A percentile compares a stretch with the other conserved stretches of the same genome.
Conservation (phyloP, 2,329 filamentous ascomycete genomes). For the Botrytis sinoallii region DNA sequence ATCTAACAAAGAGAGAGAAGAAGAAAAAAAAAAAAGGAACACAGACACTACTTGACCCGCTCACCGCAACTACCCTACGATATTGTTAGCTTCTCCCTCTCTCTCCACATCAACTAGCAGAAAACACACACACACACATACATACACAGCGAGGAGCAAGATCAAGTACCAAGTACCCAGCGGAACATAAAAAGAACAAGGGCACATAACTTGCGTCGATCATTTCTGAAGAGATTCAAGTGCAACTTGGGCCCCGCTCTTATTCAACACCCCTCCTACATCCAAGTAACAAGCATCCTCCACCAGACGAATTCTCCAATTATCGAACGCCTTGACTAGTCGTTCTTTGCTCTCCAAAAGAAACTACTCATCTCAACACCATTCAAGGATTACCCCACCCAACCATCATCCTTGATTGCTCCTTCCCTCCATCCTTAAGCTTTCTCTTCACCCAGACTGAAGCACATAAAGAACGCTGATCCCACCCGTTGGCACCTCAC, state of each 20-base stretch:
- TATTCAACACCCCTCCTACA: constrained; percentile 17
- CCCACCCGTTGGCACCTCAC: constrained; percentile 26
- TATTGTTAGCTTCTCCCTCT: background rate
- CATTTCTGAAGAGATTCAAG: constrained; percentile 29
- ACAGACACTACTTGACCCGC: constrained; percentile 9
- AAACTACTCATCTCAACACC: constrained; percentile 16
- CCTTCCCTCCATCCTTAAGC: constrained; percentile 19
- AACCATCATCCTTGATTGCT: constrained; percentile 29
- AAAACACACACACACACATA: background rate
- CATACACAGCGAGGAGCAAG: constrained; percentile 10
- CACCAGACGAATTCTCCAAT: constrained; percentile 24
- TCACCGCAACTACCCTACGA: constrained; percentile 14
- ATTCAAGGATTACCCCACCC: constrained; percentile 20
- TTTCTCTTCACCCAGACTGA: constrained; percentile 24
- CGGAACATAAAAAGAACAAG: constrained; percentile 21
- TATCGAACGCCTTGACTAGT: constrained; percentile 19
- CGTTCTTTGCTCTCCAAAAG: constrained; percentile 6
- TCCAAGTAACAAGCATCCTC: constrained; percentile 19
- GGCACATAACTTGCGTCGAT: constrained; percentile 28
- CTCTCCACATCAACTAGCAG: constrained; percentile 20
- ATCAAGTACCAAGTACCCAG: constrained; percentile 16
- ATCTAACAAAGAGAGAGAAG: constrained; percentile 22
- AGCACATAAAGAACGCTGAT: constrained; percentile 39
- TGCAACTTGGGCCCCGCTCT: constrained; percentile 22
- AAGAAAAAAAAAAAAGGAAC: background rate